Evolutionary conservation across 2,329 filamentous ascomycete genomes (phyloP), one percentile per base, ranked within the genome.

Genomic region (Fusarium sp.): DNA sequence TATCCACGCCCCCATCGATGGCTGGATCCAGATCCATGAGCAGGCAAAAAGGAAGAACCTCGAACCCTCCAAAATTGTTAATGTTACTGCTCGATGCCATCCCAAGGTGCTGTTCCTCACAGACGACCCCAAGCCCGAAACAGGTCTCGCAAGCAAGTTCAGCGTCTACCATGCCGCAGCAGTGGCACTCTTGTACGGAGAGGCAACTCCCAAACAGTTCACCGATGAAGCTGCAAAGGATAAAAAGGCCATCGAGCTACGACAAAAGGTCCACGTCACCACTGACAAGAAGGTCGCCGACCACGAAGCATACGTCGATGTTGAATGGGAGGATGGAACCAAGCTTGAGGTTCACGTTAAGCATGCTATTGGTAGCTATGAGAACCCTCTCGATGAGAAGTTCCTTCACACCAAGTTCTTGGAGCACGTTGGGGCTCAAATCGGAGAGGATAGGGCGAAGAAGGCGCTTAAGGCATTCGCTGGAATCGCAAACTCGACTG

Each of bases 121-220:
- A 1, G 48, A 56, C 9, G 39, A 56, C 20, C 37, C 37, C 11
- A 22, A 53, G n/a, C 54, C 54, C 0, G 30, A 44, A 19, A 56
- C 47, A 6, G 54, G 54, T 4, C 47, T 56, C 2, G 30, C 28
- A 7, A 30, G 39, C 6, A 57, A 54, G 13, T 54, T 57, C 39
- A 57, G 48, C 24, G 48, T 57, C 7, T 57, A 57, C 13, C 54
- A 57, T 11, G 48, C 30, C n/a, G 39, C 54, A 10, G 30, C 54
- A 8, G 7, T 57, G 8, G 47, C 54, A 17, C 48, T 57, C 7
- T 19, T 57, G 2, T 53, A 30, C 17, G 39, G 48, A 0, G 47
- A 57, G 19, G 48, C 30, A 14, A 54, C 54, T 3, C 30, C 54
- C 2, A 6, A 9, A 1, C 30, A 57, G 7, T 57, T 54, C n/a